Evolutionary conservation across 345 rosid genomes (phyloP).

Genomic region (Citrus glauca): DNA sequence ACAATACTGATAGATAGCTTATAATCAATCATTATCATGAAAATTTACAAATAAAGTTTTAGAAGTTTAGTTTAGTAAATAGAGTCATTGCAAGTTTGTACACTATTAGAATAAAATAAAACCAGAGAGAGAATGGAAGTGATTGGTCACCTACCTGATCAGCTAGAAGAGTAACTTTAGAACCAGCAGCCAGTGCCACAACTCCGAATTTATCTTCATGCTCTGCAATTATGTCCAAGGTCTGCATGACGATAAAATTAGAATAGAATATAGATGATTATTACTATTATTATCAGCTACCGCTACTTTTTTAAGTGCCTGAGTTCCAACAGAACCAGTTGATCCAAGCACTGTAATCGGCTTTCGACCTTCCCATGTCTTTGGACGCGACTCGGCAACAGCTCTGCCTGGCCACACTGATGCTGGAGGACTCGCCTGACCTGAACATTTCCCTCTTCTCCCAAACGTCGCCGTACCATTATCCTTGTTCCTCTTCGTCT

Average conservation of each 20-base stretch:
- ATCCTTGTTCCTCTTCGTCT: constrained; percentile 35
- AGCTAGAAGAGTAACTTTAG: constrained; percentile 87
- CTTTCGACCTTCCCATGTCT: constrained; percentile 85
- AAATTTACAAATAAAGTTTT: constrained; percentile 3
- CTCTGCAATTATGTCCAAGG: constrained; percentile 85
- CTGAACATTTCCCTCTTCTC: constrained; percentile 62
- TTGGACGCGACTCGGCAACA: constrained; percentile 54
- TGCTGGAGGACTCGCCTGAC: constrained; percentile 74
- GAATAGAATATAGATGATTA: background rate
- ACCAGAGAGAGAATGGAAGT: background rate
- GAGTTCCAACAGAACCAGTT: constrained; percentile 97
- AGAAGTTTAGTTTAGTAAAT: background rate
- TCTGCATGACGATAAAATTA: constrained; percentile 36
- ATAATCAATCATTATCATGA: background rate
- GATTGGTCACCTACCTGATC: constrained; percentile 55
- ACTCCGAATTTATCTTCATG: constrained; percentile 84
- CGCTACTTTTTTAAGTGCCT: constrained; percentile 32
- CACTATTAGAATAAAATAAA: background rate
- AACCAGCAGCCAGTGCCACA: constrained; percentile 96
- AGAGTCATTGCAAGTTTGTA: background rate
- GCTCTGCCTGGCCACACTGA: constrained; percentile 99
- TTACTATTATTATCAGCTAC: too few relatives aligned
- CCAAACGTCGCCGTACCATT: constrained; percentile 29
- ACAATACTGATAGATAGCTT: background rate
- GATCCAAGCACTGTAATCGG: constrained; percentile 92